Base-by-base conservation (phyloP, 495 filamentous ascomycete genomes). In the Amorphotheca resinae region DNA sequence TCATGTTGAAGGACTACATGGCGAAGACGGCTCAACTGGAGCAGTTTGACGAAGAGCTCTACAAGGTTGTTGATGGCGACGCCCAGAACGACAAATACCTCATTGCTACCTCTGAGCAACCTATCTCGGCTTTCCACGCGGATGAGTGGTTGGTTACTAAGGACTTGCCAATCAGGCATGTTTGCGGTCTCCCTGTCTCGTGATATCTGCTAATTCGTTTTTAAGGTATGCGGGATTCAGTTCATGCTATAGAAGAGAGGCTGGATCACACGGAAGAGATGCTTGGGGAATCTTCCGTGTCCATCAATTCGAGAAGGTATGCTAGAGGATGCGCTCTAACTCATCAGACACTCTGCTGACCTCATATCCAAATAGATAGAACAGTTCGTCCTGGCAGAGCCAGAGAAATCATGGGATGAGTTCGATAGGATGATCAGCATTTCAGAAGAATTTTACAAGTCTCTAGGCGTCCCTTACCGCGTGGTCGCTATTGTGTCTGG, bases 251-350 rank as follows among this genome's bases (percentile, higher is more conserved):
- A 76, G 91, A 33, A 87, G 93, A 67, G 91, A 98, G 59, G 91
- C 91, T 25, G 91, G 91, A 35, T 68, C 72, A 15, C 87, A 95
- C 56, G 91, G 91, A 26, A 86, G 84, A 63, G 91, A 98, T 56
- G 89, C 93, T 4, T 98, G 91, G 91, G 91, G 91, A 41, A 85
- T 96, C 50, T 98, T 95, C 72, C 80, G 91, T 53, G 87, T 96
- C 31, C 91, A 98, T 63, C 89, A 98, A 57, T 98, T 98, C 56
- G 91, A 95, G 63, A 98, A 98, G 78, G 77, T 79, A 25, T 11
- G 11, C 11, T 5, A 28, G 5, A 28, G 25, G 5, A 28, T 28
- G 11, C 25, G 45, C 44, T 7, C 15, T 20, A 16, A 25, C 3
- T 26, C 26, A 1, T 25, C 9, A 20, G 9, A 34, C 45, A 39